Evolutionary conservation across 306 rosid species (phyloP).

Genomic region (Mucuna pruriens): DNA sequence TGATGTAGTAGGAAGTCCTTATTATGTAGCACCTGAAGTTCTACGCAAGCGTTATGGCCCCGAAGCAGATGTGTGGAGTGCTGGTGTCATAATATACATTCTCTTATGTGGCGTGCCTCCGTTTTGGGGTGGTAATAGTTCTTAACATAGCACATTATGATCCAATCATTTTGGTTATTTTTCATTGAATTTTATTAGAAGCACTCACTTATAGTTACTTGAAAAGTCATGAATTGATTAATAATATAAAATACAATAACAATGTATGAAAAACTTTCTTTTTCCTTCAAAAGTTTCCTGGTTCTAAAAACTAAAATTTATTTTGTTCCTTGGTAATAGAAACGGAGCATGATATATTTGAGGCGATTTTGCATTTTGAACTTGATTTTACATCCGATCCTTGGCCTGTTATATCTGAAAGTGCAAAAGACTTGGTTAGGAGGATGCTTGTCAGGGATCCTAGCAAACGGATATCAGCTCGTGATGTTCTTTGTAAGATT

Average conservation of each 20-base stretch:
- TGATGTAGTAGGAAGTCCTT: conserved; percentile 96
- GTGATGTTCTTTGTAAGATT: conserved; percentile 78
- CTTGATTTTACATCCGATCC: conserved; percentile 83
- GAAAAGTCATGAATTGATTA: background rate
- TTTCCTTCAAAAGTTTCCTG: background rate
- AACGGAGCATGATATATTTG: conserved; percentile 72
- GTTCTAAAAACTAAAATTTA: background rate
- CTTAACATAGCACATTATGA: conserved; percentile 6
- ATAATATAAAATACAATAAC: background rate
- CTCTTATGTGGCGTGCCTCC: conserved; percentile 97
- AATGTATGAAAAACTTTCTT: background rate
- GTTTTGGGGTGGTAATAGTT: conserved; percentile 85
- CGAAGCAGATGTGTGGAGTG: conserved; percentile 96
- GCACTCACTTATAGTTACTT: no score
- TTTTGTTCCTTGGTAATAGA: conserved; percentile 49
- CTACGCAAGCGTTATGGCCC: conserved; percentile 72
- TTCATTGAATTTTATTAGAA: background rate
- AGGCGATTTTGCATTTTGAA: conserved; percentile 65
- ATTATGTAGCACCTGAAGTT: conserved; percentile 92
- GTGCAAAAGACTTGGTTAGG: conserved; percentile 82
- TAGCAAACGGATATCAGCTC: conserved; percentile 67
- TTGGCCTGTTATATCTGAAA: conserved; percentile 82
- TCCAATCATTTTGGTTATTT: background rate
- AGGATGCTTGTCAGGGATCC: conserved; percentile 87
- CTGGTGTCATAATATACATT: conserved; percentile 86